A percentile compares a stretch with the other conserved stretches of the same genome.
phyloP scores from a whole-genome alignment of 1,284 basidiomycete species.

The Moniliophthora roreri region DNA sequence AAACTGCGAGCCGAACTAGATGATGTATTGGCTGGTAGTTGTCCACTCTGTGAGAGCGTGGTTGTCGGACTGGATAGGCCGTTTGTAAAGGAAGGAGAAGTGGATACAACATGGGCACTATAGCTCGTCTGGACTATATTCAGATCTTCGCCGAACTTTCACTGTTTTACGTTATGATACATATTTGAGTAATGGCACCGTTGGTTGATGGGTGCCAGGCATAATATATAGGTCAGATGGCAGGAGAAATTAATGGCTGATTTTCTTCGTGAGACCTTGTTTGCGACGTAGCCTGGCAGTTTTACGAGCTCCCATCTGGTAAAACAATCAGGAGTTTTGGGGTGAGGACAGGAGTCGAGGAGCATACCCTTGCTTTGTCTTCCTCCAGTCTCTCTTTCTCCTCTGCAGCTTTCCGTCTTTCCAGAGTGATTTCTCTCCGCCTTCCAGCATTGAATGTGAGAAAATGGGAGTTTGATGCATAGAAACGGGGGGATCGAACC shows the following conservation, averaged over 20 bases:
- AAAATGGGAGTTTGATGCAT: slow-evolving; percentile 6
- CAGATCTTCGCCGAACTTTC: background rate
- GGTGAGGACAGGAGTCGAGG: slow-evolving; percentile 8
- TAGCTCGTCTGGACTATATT: slow-evolving; percentile 31
- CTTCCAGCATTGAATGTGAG: slow-evolving; percentile 33
- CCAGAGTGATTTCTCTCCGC: slow-evolving; percentile 62
- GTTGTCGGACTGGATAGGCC: slow-evolving; percentile 84
- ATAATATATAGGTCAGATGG: slow-evolving; percentile 9
- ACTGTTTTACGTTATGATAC: background rate
- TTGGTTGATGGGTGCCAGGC: background rate
- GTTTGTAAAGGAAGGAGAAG: slow-evolving; percentile 81
- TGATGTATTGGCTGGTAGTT: slow-evolving; percentile 81
- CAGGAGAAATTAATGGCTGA: slow-evolving; percentile 56
- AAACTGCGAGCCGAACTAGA: slow-evolving; percentile 81
- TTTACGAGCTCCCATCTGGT: slow-evolving; percentile 76
- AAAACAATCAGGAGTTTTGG: slow-evolving; percentile 7
- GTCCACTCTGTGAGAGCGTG: slow-evolving; percentile 89
- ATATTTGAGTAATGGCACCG: background rate
- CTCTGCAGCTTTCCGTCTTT: slow-evolving; percentile 69
- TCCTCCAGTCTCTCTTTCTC: slow-evolving; percentile 71
- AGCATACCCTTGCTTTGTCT: slow-evolving; percentile 64
- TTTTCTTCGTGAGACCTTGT: slow-evolving; percentile 75
- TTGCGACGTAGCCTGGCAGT: slow-evolving; percentile 68
- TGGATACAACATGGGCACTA: slow-evolving; percentile 79
- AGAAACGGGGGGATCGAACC: slow-evolving; percentile 36